Evolutionary conservation across 208 protist genomes (phyloP).

Genomic region (Trypanosoma scelopori): DNA sequence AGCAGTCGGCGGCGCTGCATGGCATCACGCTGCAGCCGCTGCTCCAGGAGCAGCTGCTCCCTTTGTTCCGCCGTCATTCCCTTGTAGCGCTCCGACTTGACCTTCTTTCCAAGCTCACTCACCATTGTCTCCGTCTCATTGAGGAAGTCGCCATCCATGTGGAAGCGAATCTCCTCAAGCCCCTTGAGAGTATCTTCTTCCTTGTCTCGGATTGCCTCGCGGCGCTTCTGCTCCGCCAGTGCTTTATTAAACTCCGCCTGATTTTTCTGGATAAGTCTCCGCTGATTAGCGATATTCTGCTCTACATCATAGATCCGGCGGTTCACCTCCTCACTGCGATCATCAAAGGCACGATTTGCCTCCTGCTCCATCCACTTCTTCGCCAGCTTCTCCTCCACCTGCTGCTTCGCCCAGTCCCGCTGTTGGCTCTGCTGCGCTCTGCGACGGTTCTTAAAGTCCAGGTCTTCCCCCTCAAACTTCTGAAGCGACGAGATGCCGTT

Average conservation of each 20-base stretch:
- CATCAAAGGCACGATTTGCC: constrained; percentile 77
- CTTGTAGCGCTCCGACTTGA: constrained; percentile 84
- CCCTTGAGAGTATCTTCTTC: constrained; percentile 80
- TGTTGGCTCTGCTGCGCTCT: constrained; percentile 84
- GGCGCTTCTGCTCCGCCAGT: constrained; percentile 83
- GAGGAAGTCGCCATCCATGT: constrained; percentile 86
- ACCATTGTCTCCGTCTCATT: constrained; percentile 87
- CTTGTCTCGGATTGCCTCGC: constrained; percentile 68
- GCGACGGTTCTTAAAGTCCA: constrained; percentile 71
- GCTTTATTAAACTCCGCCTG: constrained; percentile 88
- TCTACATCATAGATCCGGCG: constrained; percentile 78
- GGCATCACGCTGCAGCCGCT: constrained; percentile 76
- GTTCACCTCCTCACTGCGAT: constrained; percentile 87
- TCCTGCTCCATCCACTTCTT: constrained; percentile 93
- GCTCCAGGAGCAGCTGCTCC: constrained; percentile 53
- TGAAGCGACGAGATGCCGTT: constrained; percentile 82
- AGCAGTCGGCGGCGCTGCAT: constrained; percentile 77
- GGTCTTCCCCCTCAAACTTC: constrained; percentile 92
- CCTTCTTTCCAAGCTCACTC: constrained; percentile 62
- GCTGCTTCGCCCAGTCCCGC: constrained; percentile 79
- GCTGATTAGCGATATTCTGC: constrained; percentile 71
- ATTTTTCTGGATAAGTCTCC: constrained; percentile 60
- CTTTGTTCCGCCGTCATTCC: constrained; percentile 64
- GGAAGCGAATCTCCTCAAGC: constrained; percentile 89
- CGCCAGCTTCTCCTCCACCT: constrained; percentile 88